Percentiles rank a stretch among this genome's conserved stretches.
Conservation (phyloP, 345 rosid species). For the Eucalyptus cloeziana region DNA sequence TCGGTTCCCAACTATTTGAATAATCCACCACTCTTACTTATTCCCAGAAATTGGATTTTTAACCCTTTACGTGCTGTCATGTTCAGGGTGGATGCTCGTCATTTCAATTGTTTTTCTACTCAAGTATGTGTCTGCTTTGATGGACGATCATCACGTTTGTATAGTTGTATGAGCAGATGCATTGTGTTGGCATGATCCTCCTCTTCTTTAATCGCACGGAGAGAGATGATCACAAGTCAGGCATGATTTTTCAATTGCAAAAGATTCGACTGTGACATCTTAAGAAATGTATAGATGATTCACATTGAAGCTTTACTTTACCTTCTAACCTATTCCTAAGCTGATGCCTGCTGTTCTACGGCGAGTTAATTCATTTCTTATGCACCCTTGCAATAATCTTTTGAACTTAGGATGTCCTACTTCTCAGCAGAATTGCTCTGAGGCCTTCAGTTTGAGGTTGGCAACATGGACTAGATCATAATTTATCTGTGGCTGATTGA, state of each 20-base stretch:
- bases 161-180: background rate
- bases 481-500: too few species aligned
- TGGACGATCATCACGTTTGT: background rate
- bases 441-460: constrained; percentile 29
- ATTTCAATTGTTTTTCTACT: background rate
- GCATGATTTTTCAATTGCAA: background rate
- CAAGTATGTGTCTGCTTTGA: background rate
- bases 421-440: background rate
- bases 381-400: background rate
- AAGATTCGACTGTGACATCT: background rate
- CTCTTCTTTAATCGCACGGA: background rate
- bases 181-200: background rate
- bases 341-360: background rate
- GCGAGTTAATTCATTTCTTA: background rate
- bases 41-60: background rate
- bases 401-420: too few species aligned
- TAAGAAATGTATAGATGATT: background rate
- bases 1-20: background rate
- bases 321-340: background rate
- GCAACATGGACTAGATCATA: constrained; percentile 12
- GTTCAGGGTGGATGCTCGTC: background rate
- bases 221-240: background rate
- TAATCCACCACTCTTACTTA: background rate
- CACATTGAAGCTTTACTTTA: background rate
- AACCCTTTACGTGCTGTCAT: background rate